Conservation (phyloP, 2,329 filamentous ascomycete species). For the Akanthomyces lecanii region DNA sequence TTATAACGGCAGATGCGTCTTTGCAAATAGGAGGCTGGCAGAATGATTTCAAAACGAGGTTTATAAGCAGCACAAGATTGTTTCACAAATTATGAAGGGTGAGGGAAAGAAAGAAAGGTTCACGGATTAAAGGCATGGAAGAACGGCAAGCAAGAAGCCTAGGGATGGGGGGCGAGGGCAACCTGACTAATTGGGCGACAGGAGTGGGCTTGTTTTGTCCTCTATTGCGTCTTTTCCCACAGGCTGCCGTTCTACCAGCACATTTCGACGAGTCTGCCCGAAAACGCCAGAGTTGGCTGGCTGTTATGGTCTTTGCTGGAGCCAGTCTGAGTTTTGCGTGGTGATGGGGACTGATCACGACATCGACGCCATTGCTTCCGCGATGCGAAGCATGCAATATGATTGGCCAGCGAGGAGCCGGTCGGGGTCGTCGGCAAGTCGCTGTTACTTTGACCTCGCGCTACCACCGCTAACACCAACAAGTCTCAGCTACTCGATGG, state of each 20-base stretch:
- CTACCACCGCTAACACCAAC: not conserved
- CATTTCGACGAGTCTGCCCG: not conserved
- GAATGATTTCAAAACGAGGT: not conserved
- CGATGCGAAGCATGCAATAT: constrained; percentile 32
- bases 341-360: constrained; percentile 44
- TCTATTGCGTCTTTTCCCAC: constrained; percentile 10
- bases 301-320: not conserved
- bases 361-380: constrained; percentile 50
- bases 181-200: constrained; percentile 17
- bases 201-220: constrained; percentile 3
- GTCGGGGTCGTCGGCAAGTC: constrained; percentile 14
- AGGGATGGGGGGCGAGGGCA: not conserved
- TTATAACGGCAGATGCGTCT: not conserved
- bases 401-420: constrained; percentile 31
- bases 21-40: constrained; percentile 8
- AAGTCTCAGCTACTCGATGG: constrained; percentile 11
- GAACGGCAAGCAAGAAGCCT: not conserved
- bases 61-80: constrained; percentile 1
- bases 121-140: not conserved
- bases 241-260: not conserved
- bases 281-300: not conserved
- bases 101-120: not conserved
- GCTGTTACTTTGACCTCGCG: not conserved
- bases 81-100: constrained; percentile 3
- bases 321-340: constrained; percentile 21